phyloP scores from a whole-genome alignment of 228 moss, liverwort and hornwort genomes.

The Sphagnum fallax region DNA sequence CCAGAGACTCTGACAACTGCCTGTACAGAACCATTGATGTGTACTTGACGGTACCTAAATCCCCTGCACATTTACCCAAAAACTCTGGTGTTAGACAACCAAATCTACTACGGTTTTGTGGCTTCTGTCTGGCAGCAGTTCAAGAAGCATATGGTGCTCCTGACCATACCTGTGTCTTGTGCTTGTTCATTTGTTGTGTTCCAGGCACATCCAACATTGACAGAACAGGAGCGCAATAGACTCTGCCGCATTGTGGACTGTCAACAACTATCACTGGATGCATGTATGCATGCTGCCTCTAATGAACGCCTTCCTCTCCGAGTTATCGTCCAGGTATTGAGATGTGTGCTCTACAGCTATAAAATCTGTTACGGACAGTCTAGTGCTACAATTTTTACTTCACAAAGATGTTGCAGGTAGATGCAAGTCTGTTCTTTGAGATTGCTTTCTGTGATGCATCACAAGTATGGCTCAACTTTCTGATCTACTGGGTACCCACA shows the following conservation, averaged over 20 bases:
- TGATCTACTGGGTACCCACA: not conserved
- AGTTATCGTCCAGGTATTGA: constrained; percentile 45
- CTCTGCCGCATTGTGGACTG: constrained; percentile 57
- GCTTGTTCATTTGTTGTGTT: not conserved
- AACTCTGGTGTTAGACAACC: not conserved
- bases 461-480: not conserved
- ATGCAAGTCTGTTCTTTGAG: no score
- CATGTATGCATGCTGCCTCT: constrained; percentile 71
- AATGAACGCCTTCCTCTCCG: constrained; percentile 65
- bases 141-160: not conserved
- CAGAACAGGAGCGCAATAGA: constrained; percentile 48
- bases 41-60: constrained; percentile 51
- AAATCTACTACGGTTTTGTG: not conserved
- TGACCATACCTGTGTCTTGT: not conserved
- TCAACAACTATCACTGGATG: constrained; percentile 53
- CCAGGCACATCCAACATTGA: constrained; percentile 51
- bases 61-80: not conserved
- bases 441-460: no score
- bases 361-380: no score
- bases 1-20: constrained; percentile 64
- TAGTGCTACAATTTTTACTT: no score
- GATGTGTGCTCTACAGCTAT: no score
- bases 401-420: no score
- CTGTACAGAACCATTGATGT: constrained; percentile 76
- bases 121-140: not conserved